Conservation (phyloP, 257 asterid species). For the Coffea eugenioides region DNA sequence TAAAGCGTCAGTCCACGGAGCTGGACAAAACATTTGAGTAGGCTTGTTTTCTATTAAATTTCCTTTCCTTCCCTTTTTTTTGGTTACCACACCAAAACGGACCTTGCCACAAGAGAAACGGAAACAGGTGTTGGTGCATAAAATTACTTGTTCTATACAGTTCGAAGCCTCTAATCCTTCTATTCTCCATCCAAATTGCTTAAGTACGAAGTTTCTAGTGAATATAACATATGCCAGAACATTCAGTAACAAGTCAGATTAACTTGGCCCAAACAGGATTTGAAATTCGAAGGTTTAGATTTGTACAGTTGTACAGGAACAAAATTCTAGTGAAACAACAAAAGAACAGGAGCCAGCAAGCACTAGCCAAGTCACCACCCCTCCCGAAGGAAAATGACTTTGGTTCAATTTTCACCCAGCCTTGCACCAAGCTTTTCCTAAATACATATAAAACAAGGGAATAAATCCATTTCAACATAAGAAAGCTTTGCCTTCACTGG, state of each 20-base stretch:
- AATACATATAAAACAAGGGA: background rate
- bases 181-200: background rate
- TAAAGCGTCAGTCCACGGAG: too few species aligned
- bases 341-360: too few species aligned
- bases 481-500: slow-evolving; percentile 53
- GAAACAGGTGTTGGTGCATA: too few species aligned
- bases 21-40: too few species aligned
- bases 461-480: background rate
- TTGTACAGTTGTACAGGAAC: background rate
- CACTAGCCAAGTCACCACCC: background rate
- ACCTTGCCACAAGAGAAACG: too few species aligned
- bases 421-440: background rate
- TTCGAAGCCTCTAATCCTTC: background rate
- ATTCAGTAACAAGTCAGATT: background rate
- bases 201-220: background rate
- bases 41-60: too few species aligned
- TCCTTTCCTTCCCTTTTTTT: too few species aligned
- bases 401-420: background rate
- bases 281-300: background rate
- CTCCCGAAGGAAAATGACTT: background rate
- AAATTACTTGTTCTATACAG: background rate
- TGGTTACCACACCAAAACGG: too few species aligned
- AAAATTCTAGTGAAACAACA: background rate
- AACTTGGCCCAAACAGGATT: background rate
- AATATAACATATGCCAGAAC: background rate